A percentile compares a stretch with the other conserved stretches of the same genome.
phyloP scores from a whole-genome alignment of 228 moss, liverwort and hornwort genomes.

The Sphagnum magellanicum region DNA sequence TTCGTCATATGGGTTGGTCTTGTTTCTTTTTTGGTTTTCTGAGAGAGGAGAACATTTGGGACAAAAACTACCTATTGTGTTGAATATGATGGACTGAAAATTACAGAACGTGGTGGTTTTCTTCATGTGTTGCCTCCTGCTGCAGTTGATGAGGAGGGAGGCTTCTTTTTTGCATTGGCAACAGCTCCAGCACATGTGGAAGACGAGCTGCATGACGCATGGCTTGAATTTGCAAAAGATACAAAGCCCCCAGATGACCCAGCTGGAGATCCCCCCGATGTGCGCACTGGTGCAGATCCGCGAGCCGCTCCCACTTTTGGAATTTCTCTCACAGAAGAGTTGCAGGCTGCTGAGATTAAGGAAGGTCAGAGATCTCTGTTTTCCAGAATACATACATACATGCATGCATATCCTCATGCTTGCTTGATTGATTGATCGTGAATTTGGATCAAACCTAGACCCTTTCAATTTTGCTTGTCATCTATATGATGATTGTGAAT shows the following conservation, averaged over 20 bases:
- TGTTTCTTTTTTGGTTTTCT: no score
- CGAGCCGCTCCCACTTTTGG: slow-evolving; percentile 45
- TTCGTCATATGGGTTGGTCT: slow-evolving; percentile 2
- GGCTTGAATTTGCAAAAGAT: slow-evolving; percentile 75
- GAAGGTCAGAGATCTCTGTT: slow-evolving; percentile 14
- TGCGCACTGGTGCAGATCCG: slow-evolving; percentile 43
- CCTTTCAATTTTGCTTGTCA: no score
- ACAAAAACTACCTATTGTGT: background rate
- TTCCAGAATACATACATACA: background rate
- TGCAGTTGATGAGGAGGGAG: slow-evolving; percentile 84
- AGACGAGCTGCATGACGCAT: slow-evolving; percentile 82
- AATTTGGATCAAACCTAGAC: no score
- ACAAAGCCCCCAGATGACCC: slow-evolving; percentile 38
- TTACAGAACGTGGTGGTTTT: background rate
- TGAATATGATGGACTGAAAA: background rate
- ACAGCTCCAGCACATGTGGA: slow-evolving; percentile 99
- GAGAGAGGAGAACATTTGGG: background rate
- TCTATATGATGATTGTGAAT: no score
- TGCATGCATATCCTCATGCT: no score
- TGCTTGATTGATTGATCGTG: no score
- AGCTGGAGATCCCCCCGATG: slow-evolving; percentile 53
- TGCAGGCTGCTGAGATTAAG: slow-evolving; percentile 50
- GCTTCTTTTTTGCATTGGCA: slow-evolving; percentile 95
- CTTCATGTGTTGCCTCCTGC: background rate
- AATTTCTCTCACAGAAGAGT: slow-evolving; percentile 62